Evolutionary conservation across 352 stramenopile species (phyloP), one percentile per base, ranked within the genome.

Genomic region (Lagenidium sp.): DNA sequence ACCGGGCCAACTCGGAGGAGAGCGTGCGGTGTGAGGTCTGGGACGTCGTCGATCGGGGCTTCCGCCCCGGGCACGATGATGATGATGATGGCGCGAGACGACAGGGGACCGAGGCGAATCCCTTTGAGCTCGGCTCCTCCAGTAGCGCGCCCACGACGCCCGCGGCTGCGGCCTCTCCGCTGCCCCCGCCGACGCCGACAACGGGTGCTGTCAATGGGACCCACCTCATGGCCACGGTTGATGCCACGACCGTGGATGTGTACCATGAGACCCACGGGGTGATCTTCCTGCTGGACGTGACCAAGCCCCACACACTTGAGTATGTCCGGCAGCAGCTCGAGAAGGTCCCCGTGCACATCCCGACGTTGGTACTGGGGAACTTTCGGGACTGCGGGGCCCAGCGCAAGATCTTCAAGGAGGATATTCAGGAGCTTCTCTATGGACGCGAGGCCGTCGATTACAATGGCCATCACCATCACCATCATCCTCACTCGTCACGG

Each of bases 21-120:
- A 87, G 64, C 32, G 73, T 95, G 40, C 89, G 93, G 53, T 93
- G 90, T 56, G 86, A 96, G 42, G 76, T 95, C 10, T 94, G 86
- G 84, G 85, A 96, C 45, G 82, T 95, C n/a, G 83, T 94, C 4
- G 85, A 96, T 57, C 50, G 63, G n/a, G 81, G 73, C 20, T 83
- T 92, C 29, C 36, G 59, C 11, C 45, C 63, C 15, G 44, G 43
- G 1, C 38, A 60, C 4, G 45, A 67, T 4, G 55, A 39, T 8
- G 35, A 28, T 0, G 37, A 32, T 1, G 37, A 4, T 6, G 51
- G 25, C n/a, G 21, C 41, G 24, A 20, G 44, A 6, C 41, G 30
- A 6, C 6, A 28, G 13, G 32, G 24, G 13, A 2, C 31, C 7
- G 23, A 20, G 18, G 20, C 24, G 22, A 68, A 58, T 19, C 61